A percentile compares a stretch with the other conserved stretches of the same genome.
Evolutionary conservation across 108 stramenopile species (phyloP).

Genomic region (Skeletonema tropicum): DNA sequence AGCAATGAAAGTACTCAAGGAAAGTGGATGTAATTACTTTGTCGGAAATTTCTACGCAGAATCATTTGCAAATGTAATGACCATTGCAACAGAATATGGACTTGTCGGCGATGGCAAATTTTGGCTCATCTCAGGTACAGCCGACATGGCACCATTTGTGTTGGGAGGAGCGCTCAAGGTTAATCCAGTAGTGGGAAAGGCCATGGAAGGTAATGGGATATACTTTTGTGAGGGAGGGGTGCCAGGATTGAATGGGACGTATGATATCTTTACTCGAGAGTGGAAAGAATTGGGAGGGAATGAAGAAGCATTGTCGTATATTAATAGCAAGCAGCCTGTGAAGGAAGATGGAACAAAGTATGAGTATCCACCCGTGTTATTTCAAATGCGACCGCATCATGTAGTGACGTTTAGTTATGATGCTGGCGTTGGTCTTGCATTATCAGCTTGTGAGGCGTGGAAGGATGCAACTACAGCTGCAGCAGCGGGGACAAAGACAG

Average conservation of each 20-base stretch:
- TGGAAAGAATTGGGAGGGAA: not conserved
- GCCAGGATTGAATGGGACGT: slow-evolving; percentile 3
- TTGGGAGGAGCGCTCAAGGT: not conserved
- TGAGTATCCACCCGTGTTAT: not conserved
- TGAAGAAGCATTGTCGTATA: not conserved
- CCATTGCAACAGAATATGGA: not conserved
- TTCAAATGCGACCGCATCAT: slow-evolving; percentile 7
- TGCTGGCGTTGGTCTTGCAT: slow-evolving; percentile 6
- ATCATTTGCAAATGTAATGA: slow-evolving; percentile 5
- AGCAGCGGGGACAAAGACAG: not conserved
- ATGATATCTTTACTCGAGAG: slow-evolving; percentile 9
- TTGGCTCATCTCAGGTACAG: not conserved
- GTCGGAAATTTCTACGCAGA: slow-evolving; percentile 7
- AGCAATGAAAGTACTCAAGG: not conserved
- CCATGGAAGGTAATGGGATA: slow-evolving; percentile 6
- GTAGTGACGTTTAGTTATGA: slow-evolving; percentile 7
- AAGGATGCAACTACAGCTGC: slow-evolving; percentile 3
- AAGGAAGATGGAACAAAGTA: slow-evolving; percentile 8
- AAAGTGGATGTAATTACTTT: slow-evolving; percentile 11
- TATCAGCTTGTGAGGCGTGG: slow-evolving; percentile 8
- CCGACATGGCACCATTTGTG: slow-evolving; percentile 4
- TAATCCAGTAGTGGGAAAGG: slow-evolving; percentile 1
- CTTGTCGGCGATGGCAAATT: not conserved
- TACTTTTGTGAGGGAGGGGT: slow-evolving; percentile 11
- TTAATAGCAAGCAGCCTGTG: slow-evolving; percentile 7